A percentile compares a stretch with the other conserved stretches of the same genome.
phyloP scores from a whole-genome alignment of 108 stramenopile genomes.

The Discostella stelligeroides region DNA sequence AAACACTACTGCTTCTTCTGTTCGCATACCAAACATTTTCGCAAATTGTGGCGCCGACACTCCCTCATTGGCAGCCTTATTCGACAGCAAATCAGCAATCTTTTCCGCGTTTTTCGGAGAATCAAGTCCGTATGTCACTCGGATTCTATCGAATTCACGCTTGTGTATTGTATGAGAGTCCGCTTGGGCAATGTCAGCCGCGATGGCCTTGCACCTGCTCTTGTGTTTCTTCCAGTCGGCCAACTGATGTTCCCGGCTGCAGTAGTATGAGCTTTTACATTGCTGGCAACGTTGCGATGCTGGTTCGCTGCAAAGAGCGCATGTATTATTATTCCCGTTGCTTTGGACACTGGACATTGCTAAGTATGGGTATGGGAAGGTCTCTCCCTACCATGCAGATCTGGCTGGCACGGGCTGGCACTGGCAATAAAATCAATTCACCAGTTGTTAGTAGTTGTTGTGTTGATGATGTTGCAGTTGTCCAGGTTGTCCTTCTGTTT shows the following conservation, averaged over 20 bases:
- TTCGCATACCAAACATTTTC: constrained; percentile 65
- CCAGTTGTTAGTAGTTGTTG: too few species aligned
- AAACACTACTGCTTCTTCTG: constrained; percentile 76
- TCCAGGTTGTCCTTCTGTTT: too few species aligned
- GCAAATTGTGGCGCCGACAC: constrained; percentile 70
- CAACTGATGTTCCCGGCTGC: constrained; percentile 45
- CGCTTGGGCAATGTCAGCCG: constrained; percentile 52
- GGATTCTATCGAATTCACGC: constrained; percentile 66
- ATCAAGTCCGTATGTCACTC: constrained; percentile 59
- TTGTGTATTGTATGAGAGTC: constrained; percentile 69
- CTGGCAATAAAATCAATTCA: too few species aligned
- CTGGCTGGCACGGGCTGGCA: too few species aligned
- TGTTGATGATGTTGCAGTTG: too few species aligned
- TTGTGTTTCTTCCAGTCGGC: constrained; percentile 67
- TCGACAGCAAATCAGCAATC: constrained; percentile 51
- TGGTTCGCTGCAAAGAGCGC: constrained; percentile 41
- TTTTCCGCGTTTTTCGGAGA: constrained; percentile 51
- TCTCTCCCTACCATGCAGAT: too few species aligned
- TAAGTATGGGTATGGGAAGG: too few species aligned
- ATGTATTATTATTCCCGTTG: too few species aligned
- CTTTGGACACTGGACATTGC: too few species aligned
- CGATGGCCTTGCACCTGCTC: constrained; percentile 40
- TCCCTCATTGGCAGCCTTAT: constrained; percentile 20
- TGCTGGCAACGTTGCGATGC: constrained; percentile 54
- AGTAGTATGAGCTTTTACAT: constrained; percentile 56